Conservation (phyloP, 2,329 filamentous ascomycete genomes). For the Apiospora pterosperma region DNA sequence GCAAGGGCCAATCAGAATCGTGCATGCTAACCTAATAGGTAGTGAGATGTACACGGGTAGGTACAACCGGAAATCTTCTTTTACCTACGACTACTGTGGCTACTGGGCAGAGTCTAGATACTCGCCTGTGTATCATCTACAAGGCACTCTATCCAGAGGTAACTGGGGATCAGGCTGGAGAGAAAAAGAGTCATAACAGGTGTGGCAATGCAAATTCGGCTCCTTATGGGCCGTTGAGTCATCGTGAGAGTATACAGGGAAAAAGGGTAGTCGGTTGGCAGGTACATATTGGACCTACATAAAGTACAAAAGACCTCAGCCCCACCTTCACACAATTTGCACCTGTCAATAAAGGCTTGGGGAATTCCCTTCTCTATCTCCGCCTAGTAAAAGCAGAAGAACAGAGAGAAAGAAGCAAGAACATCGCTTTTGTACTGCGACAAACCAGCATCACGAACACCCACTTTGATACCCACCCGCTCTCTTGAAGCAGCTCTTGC, state of each 20-base stretch:
- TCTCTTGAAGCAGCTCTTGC: not conserved
- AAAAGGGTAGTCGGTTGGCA: not conserved
- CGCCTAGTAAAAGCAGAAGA: too few relatives aligned
- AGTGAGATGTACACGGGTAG: not conserved
- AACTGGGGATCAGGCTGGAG: not conserved
- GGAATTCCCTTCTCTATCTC: not conserved
- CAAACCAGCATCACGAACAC: not conserved
- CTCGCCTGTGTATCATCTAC: not conserved
- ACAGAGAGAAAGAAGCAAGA: not conserved
- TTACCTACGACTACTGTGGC: not conserved
- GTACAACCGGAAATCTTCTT: not conserved
- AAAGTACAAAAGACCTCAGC: not conserved
- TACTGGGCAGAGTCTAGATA: not conserved
- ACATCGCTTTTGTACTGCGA: not conserved
- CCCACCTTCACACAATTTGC: conserved; percentile 1
- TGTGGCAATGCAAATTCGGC: not conserved
- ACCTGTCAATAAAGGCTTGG: not conserved
- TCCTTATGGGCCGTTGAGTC: not conserved
- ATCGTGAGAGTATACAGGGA: not conserved
- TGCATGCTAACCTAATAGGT: not conserved
- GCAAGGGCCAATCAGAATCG: not conserved
- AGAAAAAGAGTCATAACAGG: not conserved
- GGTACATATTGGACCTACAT: too few relatives aligned
- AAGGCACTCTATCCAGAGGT: not conserved
- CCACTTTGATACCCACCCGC: conserved; percentile 3